These are phyloP conservation scores for Xylariaceae sp. DNA, from an alignment of 2,329 filamentous ascomycete species.

Conservation along the genomic window DNA sequence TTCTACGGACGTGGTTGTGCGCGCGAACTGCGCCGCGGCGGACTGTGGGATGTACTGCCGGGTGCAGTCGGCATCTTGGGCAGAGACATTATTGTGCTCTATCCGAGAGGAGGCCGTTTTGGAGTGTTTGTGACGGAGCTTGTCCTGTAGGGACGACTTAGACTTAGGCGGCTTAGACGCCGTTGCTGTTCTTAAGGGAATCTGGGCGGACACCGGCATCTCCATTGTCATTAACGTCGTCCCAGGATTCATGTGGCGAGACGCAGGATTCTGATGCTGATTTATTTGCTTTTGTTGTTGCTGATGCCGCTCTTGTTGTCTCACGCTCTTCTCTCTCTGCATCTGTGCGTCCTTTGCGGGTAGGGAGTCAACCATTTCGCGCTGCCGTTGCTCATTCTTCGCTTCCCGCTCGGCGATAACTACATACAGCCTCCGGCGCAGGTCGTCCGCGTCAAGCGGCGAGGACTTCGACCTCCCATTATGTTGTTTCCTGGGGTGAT, in stretches of 20 bases:
- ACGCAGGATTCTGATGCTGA: too few relatives aligned
- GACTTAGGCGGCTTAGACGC: conserved; percentile 8
- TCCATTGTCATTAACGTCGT: conserved; percentile 2
- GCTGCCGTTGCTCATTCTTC: conserved; percentile 34
- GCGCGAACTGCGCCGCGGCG: conserved; percentile 52
- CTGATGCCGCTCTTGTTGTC: too few relatives aligned
- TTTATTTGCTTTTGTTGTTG: too few relatives aligned
- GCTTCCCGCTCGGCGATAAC: conserved; percentile 50
- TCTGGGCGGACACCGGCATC: conserved; percentile 5
- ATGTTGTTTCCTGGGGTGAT: conserved; percentile 8
- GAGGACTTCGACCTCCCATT: conserved; percentile 25
- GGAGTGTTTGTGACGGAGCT: conserved; percentile 18
- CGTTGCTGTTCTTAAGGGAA: conserved; percentile 1
- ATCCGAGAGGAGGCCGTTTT: background rate
- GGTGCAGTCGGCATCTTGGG: conserved; percentile 1
- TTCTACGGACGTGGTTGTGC: conserved; percentile 47
- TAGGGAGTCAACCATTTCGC: conserved; percentile 25
- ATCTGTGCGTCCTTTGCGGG: conserved; percentile 13
- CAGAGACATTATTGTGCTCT: background rate
- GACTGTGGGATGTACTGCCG: conserved; percentile 52
- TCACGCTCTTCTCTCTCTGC: conserved; percentile 10
- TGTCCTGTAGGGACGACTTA: conserved; percentile 20
- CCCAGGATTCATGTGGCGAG: conserved; percentile 7
- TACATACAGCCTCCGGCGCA: conserved; percentile 48
- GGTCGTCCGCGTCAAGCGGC: conserved; percentile 52